Conservation (phyloP, 306 rosid species). For the Spatholobus suberectus region DNA sequence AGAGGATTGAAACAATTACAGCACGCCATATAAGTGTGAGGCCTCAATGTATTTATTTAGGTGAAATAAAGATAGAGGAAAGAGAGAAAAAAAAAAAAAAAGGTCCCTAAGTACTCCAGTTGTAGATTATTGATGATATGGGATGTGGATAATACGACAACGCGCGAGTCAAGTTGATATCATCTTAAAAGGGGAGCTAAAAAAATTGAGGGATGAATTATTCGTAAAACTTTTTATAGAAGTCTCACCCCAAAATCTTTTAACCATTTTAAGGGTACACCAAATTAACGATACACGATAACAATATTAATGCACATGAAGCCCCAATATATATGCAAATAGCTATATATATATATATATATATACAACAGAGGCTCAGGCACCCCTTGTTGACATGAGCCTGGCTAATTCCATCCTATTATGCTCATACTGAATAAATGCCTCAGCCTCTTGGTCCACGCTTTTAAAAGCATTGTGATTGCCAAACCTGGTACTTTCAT, state of each 20-base stretch:
- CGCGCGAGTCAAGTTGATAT: background rate
- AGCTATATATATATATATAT: too few species aligned
- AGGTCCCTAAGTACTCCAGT: background rate
- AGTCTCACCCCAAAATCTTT: slow-evolving; percentile 38
- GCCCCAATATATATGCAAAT: too few species aligned
- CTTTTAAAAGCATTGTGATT: slow-evolving; percentile 33
- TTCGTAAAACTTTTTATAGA: background rate
- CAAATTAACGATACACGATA: background rate
- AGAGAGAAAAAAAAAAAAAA: background rate
- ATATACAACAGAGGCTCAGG: background rate
- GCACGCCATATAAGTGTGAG: background rate
- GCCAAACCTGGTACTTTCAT: background rate
- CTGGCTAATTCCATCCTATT: slow-evolving; percentile 45
- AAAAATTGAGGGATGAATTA: slow-evolving; percentile 22
- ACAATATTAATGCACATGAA: background rate
- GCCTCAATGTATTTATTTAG: slow-evolving; percentile 30
- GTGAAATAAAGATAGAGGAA: background rate
- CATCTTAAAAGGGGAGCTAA: slow-evolving; percentile 18
- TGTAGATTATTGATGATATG: background rate
- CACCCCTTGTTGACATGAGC: slow-evolving; percentile 33
- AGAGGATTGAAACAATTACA: background rate
- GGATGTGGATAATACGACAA: background rate
- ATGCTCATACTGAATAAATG: slow-evolving; percentile 67
- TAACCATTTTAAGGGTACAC: slow-evolving; percentile 2
- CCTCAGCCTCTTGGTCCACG: slow-evolving; percentile 68